Conservation (phyloP, 768 basidiomycete species). For the Termitomyces eurrhizus region DNA sequence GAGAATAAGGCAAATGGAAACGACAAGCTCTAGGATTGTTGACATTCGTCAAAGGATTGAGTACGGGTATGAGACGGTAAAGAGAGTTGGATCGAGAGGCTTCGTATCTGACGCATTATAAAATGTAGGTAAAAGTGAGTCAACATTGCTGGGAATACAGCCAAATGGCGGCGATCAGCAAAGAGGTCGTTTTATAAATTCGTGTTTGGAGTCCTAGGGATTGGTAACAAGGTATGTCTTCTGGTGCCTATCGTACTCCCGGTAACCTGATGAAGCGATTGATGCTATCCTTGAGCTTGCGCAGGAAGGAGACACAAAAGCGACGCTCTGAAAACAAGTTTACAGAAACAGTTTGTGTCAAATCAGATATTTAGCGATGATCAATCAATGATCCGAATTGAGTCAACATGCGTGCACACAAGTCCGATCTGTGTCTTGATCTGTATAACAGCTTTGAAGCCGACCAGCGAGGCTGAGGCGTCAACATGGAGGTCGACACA, state of each 20-base stretch:
- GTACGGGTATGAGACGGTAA: background rate
- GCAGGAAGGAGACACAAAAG: background rate
- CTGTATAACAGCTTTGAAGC: background rate
- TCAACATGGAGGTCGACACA: conserved; percentile 26
- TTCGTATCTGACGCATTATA: background rate
- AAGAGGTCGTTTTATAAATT: background rate
- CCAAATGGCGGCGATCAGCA: conserved; percentile 3
- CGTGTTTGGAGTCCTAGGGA: conserved; percentile 1
- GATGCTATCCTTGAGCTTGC: background rate
- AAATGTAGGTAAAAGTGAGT: background rate
- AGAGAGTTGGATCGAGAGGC: background rate
- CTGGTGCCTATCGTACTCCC: background rate
- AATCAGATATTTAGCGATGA: background rate
- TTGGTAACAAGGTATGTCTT: background rate
- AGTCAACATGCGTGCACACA: background rate
- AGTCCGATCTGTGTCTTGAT: background rate
- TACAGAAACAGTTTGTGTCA: background rate
- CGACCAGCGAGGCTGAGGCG: background rate
- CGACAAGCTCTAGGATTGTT: conserved; percentile 1
- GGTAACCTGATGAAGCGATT: background rate
- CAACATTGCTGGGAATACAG: background rate
- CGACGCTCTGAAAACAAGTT: background rate
- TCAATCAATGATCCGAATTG: background rate
- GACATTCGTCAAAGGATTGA: background rate
- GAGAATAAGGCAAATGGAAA: conserved; percentile 9